Evolutionary conservation across 1,284 basidiomycete genomes (phyloP), one percentile per base, ranked within the genome.

Genomic region (Volvariella volvacea): DNA sequence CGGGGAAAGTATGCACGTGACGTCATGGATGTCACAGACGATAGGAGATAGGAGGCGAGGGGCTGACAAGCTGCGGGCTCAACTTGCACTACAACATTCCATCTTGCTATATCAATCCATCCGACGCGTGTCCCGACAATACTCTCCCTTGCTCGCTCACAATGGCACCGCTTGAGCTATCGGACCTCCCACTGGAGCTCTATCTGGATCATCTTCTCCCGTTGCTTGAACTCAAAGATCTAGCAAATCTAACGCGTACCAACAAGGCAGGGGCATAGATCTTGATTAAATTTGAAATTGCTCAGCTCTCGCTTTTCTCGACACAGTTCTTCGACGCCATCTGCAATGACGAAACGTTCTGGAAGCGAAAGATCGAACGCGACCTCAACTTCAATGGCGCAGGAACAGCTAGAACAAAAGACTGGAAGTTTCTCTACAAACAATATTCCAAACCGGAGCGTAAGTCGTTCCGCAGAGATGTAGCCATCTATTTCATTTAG

Each of bases 391-490:
- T 89, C 56, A 71, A 78, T 10, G 76, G 78, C 3, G 68, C 73
- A 32, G 73, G 70, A 21, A 88, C 83, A 0, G 87, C 87, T 14
- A 69, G 88, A 17, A 80, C 71, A 15, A 78, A 66, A 40, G 89
- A 88, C 41, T 92, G 81, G 78, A 84, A 83, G 62, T 75, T 81
- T 52, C 79, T 93, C 28, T 93, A 92, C 64, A 72, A 72, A 41
- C 82, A 88, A 2, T 61, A 93, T 55, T 60, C 80, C 73, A 49
- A 76, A 64, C 73, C 73, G 34, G 62, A 60, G 64, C 69, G 71
- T 70, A 48, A 47, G 49, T 37, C 12, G 36, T 14, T 41, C 1
- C 21, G 42, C 9, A 34, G 12, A 17, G 20, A n/a, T 22, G 20
- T 19, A 25, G 17, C 19, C 39, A 28, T 46, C 15, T 33, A 8